Evolutionary conservation across 2,329 filamentous ascomycete genomes (phyloP).

Genomic region (Ustilaginoidea virens): DNA sequence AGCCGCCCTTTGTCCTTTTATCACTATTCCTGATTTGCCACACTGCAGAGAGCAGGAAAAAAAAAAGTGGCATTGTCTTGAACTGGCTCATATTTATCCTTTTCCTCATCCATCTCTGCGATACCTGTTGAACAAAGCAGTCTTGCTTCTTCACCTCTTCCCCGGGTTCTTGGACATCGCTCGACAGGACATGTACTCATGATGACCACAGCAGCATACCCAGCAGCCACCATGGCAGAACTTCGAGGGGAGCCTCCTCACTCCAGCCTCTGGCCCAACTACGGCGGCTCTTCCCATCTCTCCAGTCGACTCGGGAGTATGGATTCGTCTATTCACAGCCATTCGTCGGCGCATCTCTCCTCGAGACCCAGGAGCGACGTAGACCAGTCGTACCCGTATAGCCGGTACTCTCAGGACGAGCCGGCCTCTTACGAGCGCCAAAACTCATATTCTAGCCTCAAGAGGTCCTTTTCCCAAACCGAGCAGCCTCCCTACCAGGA

Average conservation of each 20-base stretch:
- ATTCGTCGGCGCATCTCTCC: slow-evolving; percentile 22
- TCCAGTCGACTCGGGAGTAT: slow-evolving; percentile 35
- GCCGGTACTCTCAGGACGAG: slow-evolving; percentile 39
- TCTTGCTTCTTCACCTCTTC: neutral
- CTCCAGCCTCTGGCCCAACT: slow-evolving; percentile 42
- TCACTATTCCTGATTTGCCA: too few relatives aligned
- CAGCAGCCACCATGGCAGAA: slow-evolving; percentile 44
- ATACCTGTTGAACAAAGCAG: too few relatives aligned
- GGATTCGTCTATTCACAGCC: slow-evolving; percentile 31
- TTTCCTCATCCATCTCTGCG: too few relatives aligned
- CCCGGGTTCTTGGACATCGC: neutral
- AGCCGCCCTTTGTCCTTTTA: too few relatives aligned
- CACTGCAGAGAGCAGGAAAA: too few relatives aligned
- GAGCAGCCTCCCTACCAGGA: slow-evolving; percentile 42
- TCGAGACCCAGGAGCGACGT: slow-evolving; percentile 32
- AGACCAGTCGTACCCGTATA: slow-evolving; percentile 37
- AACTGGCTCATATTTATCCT: too few relatives aligned
- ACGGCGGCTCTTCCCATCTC: slow-evolving; percentile 38
- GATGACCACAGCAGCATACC: slow-evolving; percentile 45
- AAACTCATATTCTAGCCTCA: slow-evolving; percentile 36
- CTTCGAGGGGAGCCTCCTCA: slow-evolving; percentile 44
- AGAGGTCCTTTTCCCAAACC: slow-evolving; percentile 40
- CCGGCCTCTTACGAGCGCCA: slow-evolving; percentile 38
- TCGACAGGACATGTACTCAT: slow-evolving; percentile 33
- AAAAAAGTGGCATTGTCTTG: too few relatives aligned